A percentile compares a stretch with the other conserved stretches of the same genome.
Evolutionary conservation across 495 filamentous ascomycete species (phyloP).

Genomic region (Daldinia grandis): DNA sequence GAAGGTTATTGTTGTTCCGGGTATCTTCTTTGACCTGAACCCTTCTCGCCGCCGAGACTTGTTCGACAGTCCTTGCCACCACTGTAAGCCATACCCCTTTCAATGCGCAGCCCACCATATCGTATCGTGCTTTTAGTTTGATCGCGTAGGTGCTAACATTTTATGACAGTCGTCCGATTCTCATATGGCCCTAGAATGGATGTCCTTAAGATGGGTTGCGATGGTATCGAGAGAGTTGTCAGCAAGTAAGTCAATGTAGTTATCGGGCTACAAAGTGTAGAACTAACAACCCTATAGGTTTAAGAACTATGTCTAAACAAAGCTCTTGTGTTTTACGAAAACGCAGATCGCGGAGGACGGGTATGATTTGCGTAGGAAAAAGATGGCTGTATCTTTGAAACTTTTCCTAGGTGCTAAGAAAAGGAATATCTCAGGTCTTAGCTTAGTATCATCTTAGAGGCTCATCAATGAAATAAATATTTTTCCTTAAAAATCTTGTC

Average conservation of each 20-base stretch:
- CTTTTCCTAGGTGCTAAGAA: conserved; percentile 20
- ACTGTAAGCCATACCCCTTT: conserved; percentile 56
- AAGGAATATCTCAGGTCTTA: background rate
- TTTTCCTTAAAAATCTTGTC: background rate
- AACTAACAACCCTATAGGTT: conserved; percentile 21
- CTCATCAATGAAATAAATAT: conserved; percentile 3
- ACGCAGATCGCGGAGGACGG: background rate
- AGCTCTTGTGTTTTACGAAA: background rate
- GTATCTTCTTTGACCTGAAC: conserved; percentile 93
- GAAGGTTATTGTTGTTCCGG: conserved; percentile 94
- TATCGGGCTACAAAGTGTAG: background rate
- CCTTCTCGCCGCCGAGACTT: conserved; percentile 87
- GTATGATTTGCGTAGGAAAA: background rate
- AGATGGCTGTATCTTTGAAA: conserved; percentile 6
- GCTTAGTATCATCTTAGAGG: conserved; percentile 9
- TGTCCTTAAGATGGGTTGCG: conserved; percentile 80
- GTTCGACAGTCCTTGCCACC: conserved; percentile 95
- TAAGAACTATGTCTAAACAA: conserved; percentile 27
- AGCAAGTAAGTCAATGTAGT: conserved; percentile 60
- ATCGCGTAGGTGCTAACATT: conserved; percentile 10
- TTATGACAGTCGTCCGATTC: conserved; percentile 70
- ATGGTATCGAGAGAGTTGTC: conserved; percentile 87
- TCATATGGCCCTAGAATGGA: conserved; percentile 94
- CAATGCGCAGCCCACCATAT: background rate
- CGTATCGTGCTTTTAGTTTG: background rate